These are phyloP conservation scores for Ustilago crameri DNA, from an alignment of 1,284 basidiomycete species.

Conservation along the genomic window DNA sequence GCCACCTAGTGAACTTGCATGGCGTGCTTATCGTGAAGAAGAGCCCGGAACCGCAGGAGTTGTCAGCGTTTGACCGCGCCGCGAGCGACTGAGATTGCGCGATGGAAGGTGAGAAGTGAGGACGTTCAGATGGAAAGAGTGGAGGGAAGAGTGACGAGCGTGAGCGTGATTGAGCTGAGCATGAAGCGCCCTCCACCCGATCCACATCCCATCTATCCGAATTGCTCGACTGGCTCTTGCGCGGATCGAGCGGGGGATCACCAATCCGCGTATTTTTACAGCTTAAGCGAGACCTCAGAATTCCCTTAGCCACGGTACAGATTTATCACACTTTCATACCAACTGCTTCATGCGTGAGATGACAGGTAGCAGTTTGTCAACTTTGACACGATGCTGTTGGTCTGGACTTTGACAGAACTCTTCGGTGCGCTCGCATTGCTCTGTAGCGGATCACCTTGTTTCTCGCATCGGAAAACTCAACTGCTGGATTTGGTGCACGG, in stretches of 20 bases:
- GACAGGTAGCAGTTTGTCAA: too few species aligned
- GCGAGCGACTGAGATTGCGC: neutral
- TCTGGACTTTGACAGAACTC: too few species aligned
- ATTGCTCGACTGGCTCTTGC: conserved; percentile 13
- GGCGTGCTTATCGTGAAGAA: neutral
- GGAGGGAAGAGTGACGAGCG: conserved; percentile 1
- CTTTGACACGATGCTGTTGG: too few species aligned
- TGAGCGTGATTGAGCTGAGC: conserved; percentile 1
- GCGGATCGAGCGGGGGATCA: conserved; percentile 9
- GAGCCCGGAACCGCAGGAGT: neutral
- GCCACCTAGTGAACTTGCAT: neutral
- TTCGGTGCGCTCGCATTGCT: too few species aligned
- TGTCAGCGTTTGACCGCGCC: neutral
- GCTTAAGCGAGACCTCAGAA: neutral
- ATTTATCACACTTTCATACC: neutral
- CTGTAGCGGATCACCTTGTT: too few species aligned
- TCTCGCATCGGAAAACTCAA: too few species aligned
- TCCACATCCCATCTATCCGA: conserved; percentile 5
- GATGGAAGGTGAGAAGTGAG: neutral
- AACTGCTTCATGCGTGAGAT: too few species aligned
- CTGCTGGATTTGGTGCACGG: too few species aligned
- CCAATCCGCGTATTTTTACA: neutral
- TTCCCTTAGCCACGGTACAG: neutral
- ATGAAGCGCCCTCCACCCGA: conserved; percentile 18
- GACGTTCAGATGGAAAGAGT: neutral